These are phyloP conservation scores for Dillenia suffruticosa DNA, from an alignment of 164 flowering plant genomes.

Conservation along the genomic window DNA sequence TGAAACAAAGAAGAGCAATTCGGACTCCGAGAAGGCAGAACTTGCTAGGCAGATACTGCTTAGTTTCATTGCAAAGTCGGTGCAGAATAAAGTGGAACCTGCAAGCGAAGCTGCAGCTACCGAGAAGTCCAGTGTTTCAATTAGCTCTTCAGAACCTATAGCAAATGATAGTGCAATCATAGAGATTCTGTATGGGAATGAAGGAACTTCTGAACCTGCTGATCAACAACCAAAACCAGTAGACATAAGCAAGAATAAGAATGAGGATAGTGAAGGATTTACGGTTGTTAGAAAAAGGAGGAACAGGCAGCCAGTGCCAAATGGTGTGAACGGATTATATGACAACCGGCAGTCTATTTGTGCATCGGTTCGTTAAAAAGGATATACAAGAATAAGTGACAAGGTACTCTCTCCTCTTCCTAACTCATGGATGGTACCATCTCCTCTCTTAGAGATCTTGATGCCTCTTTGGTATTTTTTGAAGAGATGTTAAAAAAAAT, in stretches of 20 bases:
- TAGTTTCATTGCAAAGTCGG: constrained; percentile 71
- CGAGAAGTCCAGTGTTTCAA: constrained; percentile 16
- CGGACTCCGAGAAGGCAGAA: constrained; percentile 55
- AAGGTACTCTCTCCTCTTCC: too few species aligned
- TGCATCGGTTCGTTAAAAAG: constrained; percentile 62
- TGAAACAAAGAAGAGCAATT: constrained; percentile 24
- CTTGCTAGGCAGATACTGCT: constrained; percentile 84
- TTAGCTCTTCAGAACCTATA: constrained; percentile 44
- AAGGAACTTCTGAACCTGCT: constrained; percentile 19
- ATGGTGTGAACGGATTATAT: constrained; percentile 47
- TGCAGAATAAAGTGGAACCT: constrained; percentile 40
- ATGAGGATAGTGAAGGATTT: constrained; percentile 73
- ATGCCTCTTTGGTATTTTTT: too few species aligned
- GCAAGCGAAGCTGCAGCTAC: constrained; percentile 15
- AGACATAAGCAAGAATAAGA: constrained; percentile 30
- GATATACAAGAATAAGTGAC: background rate
- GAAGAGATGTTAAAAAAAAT: too few species aligned
- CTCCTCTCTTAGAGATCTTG: too few species aligned
- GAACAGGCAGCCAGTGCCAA: constrained; percentile 49
- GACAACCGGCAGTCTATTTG: constrained; percentile 61
- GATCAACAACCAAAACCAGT: constrained; percentile 13
- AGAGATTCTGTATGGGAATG: constrained; percentile 40
- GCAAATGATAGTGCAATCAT: constrained; percentile 70
- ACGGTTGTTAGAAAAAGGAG: constrained; percentile 66
- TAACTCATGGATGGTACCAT: too few species aligned